These are phyloP conservation scores for Zalaria sp. DNA, from an alignment of 2,329 filamentous ascomycete species.

Conservation along the genomic window DNA sequence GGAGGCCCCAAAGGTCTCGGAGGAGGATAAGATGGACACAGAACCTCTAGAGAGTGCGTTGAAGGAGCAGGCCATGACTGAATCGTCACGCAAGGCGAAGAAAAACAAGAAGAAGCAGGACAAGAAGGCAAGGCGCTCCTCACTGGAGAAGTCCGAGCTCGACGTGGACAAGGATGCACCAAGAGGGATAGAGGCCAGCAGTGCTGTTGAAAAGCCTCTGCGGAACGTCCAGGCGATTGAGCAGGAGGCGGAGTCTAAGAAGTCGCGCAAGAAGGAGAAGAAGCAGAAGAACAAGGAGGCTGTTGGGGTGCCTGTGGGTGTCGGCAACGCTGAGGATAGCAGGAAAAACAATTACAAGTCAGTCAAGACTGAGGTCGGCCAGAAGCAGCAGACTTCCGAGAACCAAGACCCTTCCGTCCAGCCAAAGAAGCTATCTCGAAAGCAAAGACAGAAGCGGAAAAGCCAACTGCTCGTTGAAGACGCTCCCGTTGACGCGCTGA, in stretches of 20 bases:
- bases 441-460: neutral
- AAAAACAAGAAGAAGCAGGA: neutral
- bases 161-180: no score
- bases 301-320: neutral
- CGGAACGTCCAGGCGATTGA: neutral
- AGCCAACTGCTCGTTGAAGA: neutral
- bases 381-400: neutral
- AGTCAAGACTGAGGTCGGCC: neutral
- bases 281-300: conserved; percentile 3
- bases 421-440: neutral
- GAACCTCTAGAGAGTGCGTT: neutral
- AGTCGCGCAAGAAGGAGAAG: conserved; percentile 1
- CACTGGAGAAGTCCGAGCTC: no score
- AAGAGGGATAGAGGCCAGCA: no score
- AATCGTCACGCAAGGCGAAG: neutral
- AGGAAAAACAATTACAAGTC: neutral
- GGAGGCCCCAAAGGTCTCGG: neutral
- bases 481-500: neutral
- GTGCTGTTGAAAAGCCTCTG: neutral
- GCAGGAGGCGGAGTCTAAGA: neutral
- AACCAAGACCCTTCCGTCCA: neutral
- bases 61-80: neutral
- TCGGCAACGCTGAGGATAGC: neutral
- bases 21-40: neutral
- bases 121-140: neutral